phyloP scores from a whole-genome alignment of 228 moss, liverwort and hornwort genomes.

The Sphagnum fallax region DNA sequence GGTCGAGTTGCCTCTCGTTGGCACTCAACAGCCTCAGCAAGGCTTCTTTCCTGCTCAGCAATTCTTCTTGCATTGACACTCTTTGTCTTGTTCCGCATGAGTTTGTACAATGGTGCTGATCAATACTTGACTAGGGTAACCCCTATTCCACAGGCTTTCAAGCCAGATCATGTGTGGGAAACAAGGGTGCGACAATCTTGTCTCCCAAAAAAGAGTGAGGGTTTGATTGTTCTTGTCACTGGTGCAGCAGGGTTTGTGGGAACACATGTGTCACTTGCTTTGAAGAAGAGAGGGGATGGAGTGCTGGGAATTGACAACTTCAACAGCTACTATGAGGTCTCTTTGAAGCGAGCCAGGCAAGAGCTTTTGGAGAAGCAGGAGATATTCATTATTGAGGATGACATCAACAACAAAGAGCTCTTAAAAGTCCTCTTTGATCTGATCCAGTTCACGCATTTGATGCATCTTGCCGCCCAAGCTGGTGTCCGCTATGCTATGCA shows the following conservation, averaged over 20 bases:
- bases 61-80: slow-evolving; percentile 41
- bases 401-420: slow-evolving; percentile 43
- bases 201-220: slow-evolving; percentile 32
- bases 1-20: slow-evolving; percentile 36
- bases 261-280: slow-evolving; percentile 47
- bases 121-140: slow-evolving; percentile 24
- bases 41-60: slow-evolving; percentile 28
- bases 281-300: slow-evolving; percentile 50
- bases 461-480: slow-evolving; percentile 52
- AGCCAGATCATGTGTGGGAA: slow-evolving; percentile 49
- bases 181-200: slow-evolving; percentile 31
- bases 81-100: slow-evolving; percentile 40
- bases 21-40: slow-evolving; percentile 42
- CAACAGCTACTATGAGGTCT: slow-evolving; percentile 48
- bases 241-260: slow-evolving; percentile 57
- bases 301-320: slow-evolving; percentile 48
- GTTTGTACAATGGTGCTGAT: slow-evolving; percentile 39
- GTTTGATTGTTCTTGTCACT: slow-evolving; percentile 45
- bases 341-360: slow-evolving; percentile 46
- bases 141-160: slow-evolving; percentile 23
- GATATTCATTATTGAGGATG: slow-evolving; percentile 44
- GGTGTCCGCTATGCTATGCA: slow-evolving; percentile 55
- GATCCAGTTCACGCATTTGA: slow-evolving; percentile 45
- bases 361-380: slow-evolving; percentile 39
- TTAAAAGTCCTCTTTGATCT: slow-evolving; percentile 39